phyloP scores from a whole-genome alignment of 805 yeast genomes.

The Yamadazyma laniorum region DNA sequence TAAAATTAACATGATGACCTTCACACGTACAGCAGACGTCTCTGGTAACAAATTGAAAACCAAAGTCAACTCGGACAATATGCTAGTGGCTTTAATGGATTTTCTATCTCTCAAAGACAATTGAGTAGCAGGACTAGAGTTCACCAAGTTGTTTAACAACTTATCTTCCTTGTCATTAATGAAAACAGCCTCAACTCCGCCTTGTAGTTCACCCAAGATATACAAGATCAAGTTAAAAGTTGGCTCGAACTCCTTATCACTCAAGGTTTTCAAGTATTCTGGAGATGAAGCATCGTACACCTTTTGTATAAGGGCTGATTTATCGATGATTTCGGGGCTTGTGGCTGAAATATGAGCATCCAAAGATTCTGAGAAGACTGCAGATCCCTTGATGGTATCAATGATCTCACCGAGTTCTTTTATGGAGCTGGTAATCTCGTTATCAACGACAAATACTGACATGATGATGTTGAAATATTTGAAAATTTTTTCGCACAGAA shows the following conservation, averaged over 20 bases:
- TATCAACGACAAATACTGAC: constrained; percentile 46
- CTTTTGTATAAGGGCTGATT: constrained; percentile 25
- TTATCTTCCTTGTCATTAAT: constrained; percentile 19
- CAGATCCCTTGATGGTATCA: constrained; percentile 29
- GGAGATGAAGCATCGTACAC: constrained; percentile 29
- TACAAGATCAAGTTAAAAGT: constrained; percentile 41
- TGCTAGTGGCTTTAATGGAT: constrained; percentile 39
- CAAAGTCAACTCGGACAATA: constrained; percentile 40
- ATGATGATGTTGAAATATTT: constrained; percentile 15
- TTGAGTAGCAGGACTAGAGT: constrained; percentile 33
- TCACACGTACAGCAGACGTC: constrained; percentile 29
- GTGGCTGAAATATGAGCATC: constrained; percentile 20
- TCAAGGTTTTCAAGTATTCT: constrained; percentile 30
- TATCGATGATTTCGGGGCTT: constrained; percentile 23
- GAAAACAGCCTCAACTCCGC: constrained; percentile 24
- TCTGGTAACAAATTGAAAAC: constrained; percentile 42
- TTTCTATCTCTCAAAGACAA: constrained; percentile 45
- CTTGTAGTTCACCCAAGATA: constrained; percentile 31
- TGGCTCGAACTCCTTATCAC: constrained; percentile 46
- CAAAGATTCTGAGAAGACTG: constrained; percentile 28
- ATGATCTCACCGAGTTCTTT: constrained; percentile 39
- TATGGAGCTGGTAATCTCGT: constrained; percentile 40
- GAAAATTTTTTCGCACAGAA: constrained; percentile 8
- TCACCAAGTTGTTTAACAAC: constrained; percentile 28
- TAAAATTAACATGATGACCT: constrained; percentile 32